phyloP scores from a whole-genome alignment of 1,284 basidiomycete genomes.

The Ustilago hordei region DNA sequence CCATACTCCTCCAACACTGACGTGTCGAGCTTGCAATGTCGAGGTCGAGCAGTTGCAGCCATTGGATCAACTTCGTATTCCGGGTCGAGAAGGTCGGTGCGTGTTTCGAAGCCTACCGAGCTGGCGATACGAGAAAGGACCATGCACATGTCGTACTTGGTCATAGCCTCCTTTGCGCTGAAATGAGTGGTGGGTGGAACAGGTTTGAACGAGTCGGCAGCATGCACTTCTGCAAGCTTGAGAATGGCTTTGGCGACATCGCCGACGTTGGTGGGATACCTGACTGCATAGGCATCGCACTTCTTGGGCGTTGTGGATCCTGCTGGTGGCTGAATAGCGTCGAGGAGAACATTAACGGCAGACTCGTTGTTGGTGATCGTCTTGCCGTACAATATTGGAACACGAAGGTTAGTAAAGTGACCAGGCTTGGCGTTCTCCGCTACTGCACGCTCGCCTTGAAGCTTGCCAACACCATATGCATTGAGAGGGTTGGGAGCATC shows the following conservation, averaged over 20 bases:
- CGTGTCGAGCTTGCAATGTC: constrained; percentile 65
- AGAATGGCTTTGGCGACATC: constrained; percentile 71
- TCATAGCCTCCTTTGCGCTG: constrained; percentile 71
- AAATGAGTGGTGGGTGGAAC: constrained; percentile 71
- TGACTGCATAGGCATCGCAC: constrained; percentile 70
- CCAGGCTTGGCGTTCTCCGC: constrained; percentile 47
- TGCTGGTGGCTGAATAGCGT: constrained; percentile 46
- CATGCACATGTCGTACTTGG: constrained; percentile 72
- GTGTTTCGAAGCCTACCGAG: constrained; percentile 45
- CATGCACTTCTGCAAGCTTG: constrained; percentile 63
- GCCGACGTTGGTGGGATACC: constrained; percentile 72
- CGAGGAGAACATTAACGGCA: constrained; percentile 65
- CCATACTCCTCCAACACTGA: constrained; percentile 52
- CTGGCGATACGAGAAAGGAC: constrained; percentile 61
- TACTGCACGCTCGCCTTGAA: constrained; percentile 68
- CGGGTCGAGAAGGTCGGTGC: constrained; percentile 60
- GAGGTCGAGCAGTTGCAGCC: constrained; percentile 62
- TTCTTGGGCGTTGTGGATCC: constrained; percentile 27
- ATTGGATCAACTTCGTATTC: constrained; percentile 62
- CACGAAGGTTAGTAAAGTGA: constrained; percentile 69
- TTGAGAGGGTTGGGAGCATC: constrained; percentile 72
- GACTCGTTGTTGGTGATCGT: constrained; percentile 59
- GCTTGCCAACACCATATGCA: constrained; percentile 70
- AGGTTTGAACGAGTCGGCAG: constrained; percentile 13
- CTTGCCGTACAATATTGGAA: constrained; percentile 69